Base-by-base conservation (phyloP, 306 rosid species). In the Trichosanthes truncata region DNA sequence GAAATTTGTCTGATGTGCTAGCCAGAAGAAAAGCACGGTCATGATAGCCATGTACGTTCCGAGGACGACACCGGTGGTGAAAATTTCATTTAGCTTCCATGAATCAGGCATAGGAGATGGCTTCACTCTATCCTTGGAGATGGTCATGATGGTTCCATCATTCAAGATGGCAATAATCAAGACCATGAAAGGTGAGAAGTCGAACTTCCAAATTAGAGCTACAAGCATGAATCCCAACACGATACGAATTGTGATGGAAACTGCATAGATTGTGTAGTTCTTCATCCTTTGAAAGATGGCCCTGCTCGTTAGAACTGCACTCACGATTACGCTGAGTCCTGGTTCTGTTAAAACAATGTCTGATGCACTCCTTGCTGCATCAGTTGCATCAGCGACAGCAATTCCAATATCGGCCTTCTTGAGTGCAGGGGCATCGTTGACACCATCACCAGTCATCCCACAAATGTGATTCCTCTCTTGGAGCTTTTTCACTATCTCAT, bases 201-300 rank as follows among this genome's bases (percentile, higher is more conserved):
- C 97, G 52, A 91, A 93, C 81, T 90, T 84, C 98, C 97, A 93
- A 3, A 93, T 90, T 11, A 93, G 82, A 76, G 96, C 87, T 4
- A 93, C 89, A 15, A 93, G 92, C 93, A 89, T 80, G 89, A 93
- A 93, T 4, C 98, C 97, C 10, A 93, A 7, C 74, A 93, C 98
- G 13, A 93, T 93, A 85, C 98, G 98, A 48, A 93, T 93, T 48
- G 98, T 93, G 88, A 93, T 93, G 62, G 98, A 93, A 77, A 93
- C 98, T 0, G 98, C 98, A 57, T 93, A 93, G 60, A 93, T 93
- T 48, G 98, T 93, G 82, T 93, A 93, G 88, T 93, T 93, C 83
- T 93, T 93, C 98, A 93, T 93, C 86, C 97, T 91, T 78, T 93
- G 98, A 84, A 93, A 93, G 84, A 93, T 93, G 78, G 98, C 97